Evolutionary conservation across 2,329 filamentous ascomycete genomes (phyloP).

Genomic region (Phialophora tarda): DNA sequence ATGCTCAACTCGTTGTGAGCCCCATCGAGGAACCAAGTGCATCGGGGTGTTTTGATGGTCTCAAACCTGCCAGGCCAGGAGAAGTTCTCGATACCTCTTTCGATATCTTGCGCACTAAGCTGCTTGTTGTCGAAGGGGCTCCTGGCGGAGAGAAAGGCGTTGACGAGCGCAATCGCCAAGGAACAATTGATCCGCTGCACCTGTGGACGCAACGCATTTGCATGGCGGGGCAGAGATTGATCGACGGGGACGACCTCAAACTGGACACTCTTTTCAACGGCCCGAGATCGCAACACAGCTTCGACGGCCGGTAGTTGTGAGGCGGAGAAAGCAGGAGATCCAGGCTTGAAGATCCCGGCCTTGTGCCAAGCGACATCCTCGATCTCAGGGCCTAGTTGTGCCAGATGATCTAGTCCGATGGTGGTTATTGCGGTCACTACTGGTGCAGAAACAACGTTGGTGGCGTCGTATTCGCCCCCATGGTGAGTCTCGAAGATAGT

Average conservation of each 20-base stretch:
- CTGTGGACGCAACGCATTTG: not conserved
- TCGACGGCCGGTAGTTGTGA: not conserved
- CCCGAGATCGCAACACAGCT: not conserved
- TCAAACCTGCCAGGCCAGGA: not conserved
- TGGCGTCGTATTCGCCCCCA: not conserved
- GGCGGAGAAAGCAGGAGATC: constrained; percentile 1
- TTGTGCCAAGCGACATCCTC: constrained; percentile 9
- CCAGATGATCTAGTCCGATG: not conserved
- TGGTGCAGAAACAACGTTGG: not conserved
- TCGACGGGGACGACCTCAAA: not conserved
- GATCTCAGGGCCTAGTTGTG: not conserved
- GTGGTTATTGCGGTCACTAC: constrained; percentile 5
- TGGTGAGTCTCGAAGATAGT: not conserved
- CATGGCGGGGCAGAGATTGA: not conserved
- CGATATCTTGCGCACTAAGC: not conserved
- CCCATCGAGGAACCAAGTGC: not conserved
- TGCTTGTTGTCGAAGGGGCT: not conserved
- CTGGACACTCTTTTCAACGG: not conserved
- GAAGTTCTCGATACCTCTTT: not conserved
- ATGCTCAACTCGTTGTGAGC: not conserved
- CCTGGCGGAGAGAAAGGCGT: not conserved
- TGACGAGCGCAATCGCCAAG: constrained; percentile 6
- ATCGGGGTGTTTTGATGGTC: not conserved
- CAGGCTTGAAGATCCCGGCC: constrained; percentile 7
- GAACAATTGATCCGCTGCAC: not conserved